These are phyloP conservation scores for Jacaranda mimosifolia DNA, from an alignment of 257 asterid species.

Conservation along the genomic window DNA sequence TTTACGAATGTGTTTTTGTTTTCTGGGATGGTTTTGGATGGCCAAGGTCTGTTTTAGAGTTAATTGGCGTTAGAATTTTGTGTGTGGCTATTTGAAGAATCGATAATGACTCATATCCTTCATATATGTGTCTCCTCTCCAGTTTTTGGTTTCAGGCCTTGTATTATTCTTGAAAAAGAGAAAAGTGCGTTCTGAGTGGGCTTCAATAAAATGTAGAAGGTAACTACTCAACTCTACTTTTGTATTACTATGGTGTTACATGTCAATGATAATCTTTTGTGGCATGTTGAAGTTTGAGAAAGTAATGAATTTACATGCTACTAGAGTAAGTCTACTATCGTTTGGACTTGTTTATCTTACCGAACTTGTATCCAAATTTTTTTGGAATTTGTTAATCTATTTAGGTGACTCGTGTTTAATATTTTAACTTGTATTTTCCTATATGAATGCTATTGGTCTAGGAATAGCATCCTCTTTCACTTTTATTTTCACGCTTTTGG, in stretches of 20 bases:
- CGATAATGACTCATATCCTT: slow-evolving; percentile 85
- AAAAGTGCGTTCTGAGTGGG: slow-evolving; percentile 79
- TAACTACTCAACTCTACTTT: slow-evolving; percentile 10
- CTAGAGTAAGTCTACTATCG: no score
- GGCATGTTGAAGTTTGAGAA: no score
- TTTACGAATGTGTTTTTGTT: neutral
- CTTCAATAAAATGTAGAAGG: slow-evolving; percentile 80
- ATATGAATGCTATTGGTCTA: no score
- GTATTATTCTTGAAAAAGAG: slow-evolving; percentile 77
- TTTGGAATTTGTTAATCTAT: no score
- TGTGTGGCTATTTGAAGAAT: slow-evolving; percentile 54
- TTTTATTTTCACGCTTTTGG: no score
- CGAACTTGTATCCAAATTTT: no score
- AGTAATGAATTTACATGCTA: no score
- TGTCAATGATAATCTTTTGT: no score
- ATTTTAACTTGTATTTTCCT: no score
- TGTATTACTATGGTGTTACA: neutral
- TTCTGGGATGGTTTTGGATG: slow-evolving; percentile 29
- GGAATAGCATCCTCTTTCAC: no score
- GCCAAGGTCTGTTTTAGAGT: slow-evolving; percentile 51
- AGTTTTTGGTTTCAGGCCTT: slow-evolving; percentile 67
- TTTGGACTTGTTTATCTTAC: no score
- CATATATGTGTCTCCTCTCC: slow-evolving; percentile 62
- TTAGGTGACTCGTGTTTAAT: no score
- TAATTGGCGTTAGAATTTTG: slow-evolving; percentile 39